Evolutionary conservation across 176 grass and related monocot genomes (phyloP), one percentile per base, ranked within the genome.

Genomic region (Guadua angustifolia): DNA sequence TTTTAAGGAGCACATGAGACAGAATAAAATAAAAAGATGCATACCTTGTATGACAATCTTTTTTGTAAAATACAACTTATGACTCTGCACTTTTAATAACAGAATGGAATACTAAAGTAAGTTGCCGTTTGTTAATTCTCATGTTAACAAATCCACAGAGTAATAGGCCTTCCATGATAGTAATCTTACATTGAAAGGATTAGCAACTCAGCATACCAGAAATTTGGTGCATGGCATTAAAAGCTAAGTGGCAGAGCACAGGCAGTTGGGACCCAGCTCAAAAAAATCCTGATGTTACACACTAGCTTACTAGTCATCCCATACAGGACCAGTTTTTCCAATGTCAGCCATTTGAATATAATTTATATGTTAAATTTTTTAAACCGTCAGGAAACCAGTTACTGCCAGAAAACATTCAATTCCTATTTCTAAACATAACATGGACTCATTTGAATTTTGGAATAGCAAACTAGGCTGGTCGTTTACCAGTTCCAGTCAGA

Each of bases 321-420:
- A 16, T 49, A 62, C 17, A 71, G 16, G 43, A 63, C 26, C 18
- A 32, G 13, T 51, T 78, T 63, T 32, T 66, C 44, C 11, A 77
- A 6, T 39, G 40, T 17, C 42, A 19, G 24, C 15, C 52, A 82
- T 42, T 73, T 25, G 11, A 39, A 61, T 69, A 17, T 53, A 21
- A 62, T 42, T 73, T 71, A 29, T 1, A 35, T 57, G 76, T 77
- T 45, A 70, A 13, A 16, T 10, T 42, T 60, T 57, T 49, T 18
- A 76, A 71, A 82, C 22, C 63, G 71, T 26, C 32, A 77, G 53
- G 79, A 70, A 79, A 82, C 17, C 36, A 69, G 22, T 60, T 57
- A 50, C 10, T 0, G 8, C 0, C 9, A 44, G 59, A 66, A 80
- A 45, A 18, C 36, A 77, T 69, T 69, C 7, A 9, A 4, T 73